Percentiles rank a stretch among this genome's conserved stretches.
Conservation (phyloP, 768 basidiomycete genomes). For the Mycena rosella region DNA sequence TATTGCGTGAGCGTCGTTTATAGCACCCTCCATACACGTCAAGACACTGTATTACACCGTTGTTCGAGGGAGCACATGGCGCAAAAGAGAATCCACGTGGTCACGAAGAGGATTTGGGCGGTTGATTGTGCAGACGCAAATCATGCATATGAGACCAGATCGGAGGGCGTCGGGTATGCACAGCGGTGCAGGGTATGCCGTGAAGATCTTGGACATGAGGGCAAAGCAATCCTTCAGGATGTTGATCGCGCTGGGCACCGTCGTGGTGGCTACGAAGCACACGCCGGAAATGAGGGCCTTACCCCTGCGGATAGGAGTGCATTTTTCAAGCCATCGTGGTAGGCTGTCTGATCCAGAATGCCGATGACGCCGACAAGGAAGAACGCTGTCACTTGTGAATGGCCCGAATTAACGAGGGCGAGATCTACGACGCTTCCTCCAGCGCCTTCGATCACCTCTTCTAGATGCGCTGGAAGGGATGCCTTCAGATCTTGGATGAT, state of each 20-base stretch:
- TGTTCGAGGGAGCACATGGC: neutral
- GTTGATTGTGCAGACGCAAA: neutral
- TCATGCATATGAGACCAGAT: neutral
- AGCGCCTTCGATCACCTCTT: conserved; percentile 3
- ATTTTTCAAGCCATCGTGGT: neutral
- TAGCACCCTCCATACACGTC: neutral
- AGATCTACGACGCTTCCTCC: neutral
- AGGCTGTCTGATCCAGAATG: neutral
- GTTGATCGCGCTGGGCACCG: neutral
- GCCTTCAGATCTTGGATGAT: neutral
- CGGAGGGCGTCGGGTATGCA: conserved; percentile 6
- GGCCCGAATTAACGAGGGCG: neutral
- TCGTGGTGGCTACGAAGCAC: neutral
- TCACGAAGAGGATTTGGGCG: neutral
- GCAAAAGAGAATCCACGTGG: neutral
- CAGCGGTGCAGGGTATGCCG: neutral
- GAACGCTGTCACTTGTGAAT: neutral
- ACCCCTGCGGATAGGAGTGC: neutral
- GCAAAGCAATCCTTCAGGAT: neutral
- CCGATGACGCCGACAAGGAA: neutral
- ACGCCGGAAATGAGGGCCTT: neutral
- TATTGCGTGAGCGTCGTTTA: neutral
- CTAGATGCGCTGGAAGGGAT: neutral
- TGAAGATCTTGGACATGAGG: conserved; percentile 6
- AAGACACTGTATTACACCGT: neutral